Evolutionary conservation across 768 basidiomycete species (phyloP).

Genomic region (Leccinum variicolor): DNA sequence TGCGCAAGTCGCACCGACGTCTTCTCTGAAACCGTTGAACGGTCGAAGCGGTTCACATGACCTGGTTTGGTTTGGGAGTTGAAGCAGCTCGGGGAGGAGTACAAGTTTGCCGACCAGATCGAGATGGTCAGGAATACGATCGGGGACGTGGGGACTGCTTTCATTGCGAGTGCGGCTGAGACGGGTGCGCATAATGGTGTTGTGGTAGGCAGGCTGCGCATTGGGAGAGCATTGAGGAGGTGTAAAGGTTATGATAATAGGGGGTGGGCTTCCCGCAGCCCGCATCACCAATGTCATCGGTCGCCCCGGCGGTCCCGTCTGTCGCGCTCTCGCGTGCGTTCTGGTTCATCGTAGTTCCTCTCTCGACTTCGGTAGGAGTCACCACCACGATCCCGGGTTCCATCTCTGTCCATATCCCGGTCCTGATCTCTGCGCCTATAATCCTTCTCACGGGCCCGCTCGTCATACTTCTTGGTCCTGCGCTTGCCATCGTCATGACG

Average conservation of each 20-base stretch:
- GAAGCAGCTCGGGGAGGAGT: conserved; percentile 40
- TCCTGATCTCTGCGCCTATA: conserved; percentile 18
- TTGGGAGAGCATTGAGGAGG: conserved; percentile 17
- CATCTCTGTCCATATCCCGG: conserved; percentile 24
- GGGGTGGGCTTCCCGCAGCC: not conserved
- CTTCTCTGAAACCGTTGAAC: conserved; percentile 68
- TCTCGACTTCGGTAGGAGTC: conserved; percentile 30
- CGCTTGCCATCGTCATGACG: conserved; percentile 10
- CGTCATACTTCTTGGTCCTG: conserved; percentile 12
- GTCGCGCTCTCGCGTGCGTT: conserved; percentile 19
- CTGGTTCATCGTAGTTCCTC: conserved; percentile 6
- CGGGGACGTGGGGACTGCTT: conserved; percentile 78
- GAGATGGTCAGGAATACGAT: conserved; percentile 67
- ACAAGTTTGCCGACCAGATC: not conserved
- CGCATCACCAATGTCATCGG: no score
- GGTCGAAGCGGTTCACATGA: conserved; percentile 67
- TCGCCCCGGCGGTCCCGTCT: conserved; percentile 14
- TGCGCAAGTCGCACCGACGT: conserved; percentile 32
- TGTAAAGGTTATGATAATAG: not conserved
- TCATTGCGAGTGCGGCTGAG: conserved; percentile 57
- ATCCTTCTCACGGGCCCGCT: conserved; percentile 11
- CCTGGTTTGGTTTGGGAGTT: conserved; percentile 63
- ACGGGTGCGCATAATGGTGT: conserved; percentile 56
- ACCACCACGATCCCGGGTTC: conserved; percentile 21
- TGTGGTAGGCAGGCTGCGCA: conserved; percentile 59